Percentiles rank a stretch among this genome's conserved stretches.
Evolutionary conservation across 2,329 filamentous ascomycete species (phyloP).

Genomic region (Xylariaceae sp.): DNA sequence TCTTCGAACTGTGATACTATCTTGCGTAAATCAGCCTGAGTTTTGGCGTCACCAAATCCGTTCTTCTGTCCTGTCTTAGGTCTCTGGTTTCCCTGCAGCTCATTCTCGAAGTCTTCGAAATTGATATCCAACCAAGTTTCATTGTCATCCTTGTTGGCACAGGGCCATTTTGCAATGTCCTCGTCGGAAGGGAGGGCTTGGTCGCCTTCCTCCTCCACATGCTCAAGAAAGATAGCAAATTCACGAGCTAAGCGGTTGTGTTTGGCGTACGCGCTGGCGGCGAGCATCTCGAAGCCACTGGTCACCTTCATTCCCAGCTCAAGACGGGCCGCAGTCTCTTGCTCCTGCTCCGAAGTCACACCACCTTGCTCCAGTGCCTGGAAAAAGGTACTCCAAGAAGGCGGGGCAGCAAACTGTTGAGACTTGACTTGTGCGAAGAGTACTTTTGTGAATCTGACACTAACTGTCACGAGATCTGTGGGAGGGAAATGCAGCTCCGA

Average conservation of each 20-base stretch:
- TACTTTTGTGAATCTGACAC: constrained; percentile 78
- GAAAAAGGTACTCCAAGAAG: constrained; percentile 42
- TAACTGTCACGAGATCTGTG: constrained; percentile 71
- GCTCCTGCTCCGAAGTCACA: constrained; percentile 20
- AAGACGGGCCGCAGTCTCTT: constrained; percentile 36
- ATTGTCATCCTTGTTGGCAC: constrained; percentile 62
- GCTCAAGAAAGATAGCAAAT: constrained; percentile 69
- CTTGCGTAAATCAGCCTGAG: constrained; percentile 74
- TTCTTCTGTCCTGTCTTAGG: constrained; percentile 18
- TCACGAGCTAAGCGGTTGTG: constrained; percentile 68
- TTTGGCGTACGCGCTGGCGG: constrained; percentile 60
- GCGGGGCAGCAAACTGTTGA: constrained; percentile 69
- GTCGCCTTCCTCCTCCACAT: constrained; percentile 67
- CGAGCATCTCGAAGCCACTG: constrained; percentile 85
- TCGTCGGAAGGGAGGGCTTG: constrained; percentile 59
- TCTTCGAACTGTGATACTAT: constrained; percentile 92
- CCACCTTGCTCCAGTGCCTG: constrained; percentile 26
- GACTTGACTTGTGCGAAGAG: constrained; percentile 87
- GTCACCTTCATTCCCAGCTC: constrained; percentile 85
- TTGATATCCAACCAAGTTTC: constrained; percentile 91
- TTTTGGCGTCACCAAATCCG: constrained; percentile 59
- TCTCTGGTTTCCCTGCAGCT: constrained; percentile 54
- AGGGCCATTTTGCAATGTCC: constrained; percentile 68
- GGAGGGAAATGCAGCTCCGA: constrained; percentile 62
- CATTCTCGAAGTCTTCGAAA: constrained; percentile 80